Evolutionary conservation across 2,329 filamentous ascomycete genomes (phyloP), one percentile per base, ranked within the genome.

Genomic region (Aspergillus pseudoglaucus): DNA sequence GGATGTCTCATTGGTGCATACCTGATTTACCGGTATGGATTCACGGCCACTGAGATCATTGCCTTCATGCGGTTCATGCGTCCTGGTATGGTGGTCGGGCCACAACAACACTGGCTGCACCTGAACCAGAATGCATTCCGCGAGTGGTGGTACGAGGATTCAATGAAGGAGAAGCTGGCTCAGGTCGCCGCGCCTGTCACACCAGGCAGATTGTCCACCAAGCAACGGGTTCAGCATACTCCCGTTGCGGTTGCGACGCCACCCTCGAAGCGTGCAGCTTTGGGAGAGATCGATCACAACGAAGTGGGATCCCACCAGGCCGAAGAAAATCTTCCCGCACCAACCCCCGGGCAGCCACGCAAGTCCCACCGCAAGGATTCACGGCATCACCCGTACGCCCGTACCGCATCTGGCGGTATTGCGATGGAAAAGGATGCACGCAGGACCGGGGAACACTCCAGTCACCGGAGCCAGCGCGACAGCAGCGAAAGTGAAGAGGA

Each of bases 21-120:
- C 65, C 79, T 98, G 52, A 97, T 98, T 65, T 98, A 98, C 75
- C 83, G 90, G 56, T 87, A 97, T 68, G 93, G 89, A 48, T 98
- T 97, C 70, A 97, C 91, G 5, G 93, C 93, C 55, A 95, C 97
- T 64, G 91, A 96, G 72, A 83, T 95, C 61, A 97, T 97, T 66
- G 87, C 90, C 3, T 98, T 90, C 70, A 97, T 98, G 91, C 85
- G 91, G 52, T 98, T 98, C 73, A 97, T 97, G 91, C 82, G 91
- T 49, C 93, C 93, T 0, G 93, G 93, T 46, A 98, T 98, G 93
- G 93, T 98, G 6, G 93, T 98, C 46, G 93, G 93, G 0, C 93
- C 93, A 35, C 93, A 98, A 66, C 93, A 98, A 72, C 93, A 98
- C 72, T 98, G 93, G 93, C 80, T 98, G 47, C 93, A 98, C 66